phyloP scores from a whole-genome alignment of 2,329 filamentous ascomycete species.

The Alternaria sp. region DNA sequence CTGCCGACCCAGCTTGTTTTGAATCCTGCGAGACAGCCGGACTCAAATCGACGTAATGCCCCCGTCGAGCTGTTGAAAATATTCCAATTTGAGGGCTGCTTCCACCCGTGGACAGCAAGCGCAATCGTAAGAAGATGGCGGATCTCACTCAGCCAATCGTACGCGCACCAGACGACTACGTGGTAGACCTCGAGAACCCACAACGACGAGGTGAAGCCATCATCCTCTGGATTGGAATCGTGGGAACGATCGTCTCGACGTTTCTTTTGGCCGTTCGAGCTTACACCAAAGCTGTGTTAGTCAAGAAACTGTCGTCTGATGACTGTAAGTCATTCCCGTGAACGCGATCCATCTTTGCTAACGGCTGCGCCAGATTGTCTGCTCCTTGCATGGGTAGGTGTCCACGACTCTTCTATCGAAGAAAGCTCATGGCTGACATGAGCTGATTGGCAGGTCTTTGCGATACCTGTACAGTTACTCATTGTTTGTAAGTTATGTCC shows the following conservation, averaged over 20 bases:
- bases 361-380: neutral
- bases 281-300: conserved; percentile 31
- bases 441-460: neutral
- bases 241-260: conserved; percentile 25
- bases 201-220: conserved; percentile 10
- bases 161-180: conserved; percentile 29
- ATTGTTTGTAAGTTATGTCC: neutral
- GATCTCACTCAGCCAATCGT: conserved; percentile 15
- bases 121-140: neutral
- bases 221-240: conserved; percentile 24
- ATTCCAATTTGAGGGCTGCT: neutral
- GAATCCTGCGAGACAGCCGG: neutral
- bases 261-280: conserved; percentile 29
- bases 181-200: conserved; percentile 35
- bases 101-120: neutral
- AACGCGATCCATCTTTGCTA: neutral
- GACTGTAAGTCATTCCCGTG: conserved; percentile 23
- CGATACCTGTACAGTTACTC: neutral
- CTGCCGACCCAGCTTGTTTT: neutral
- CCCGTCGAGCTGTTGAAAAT: neutral
- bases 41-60: neutral
- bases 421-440: neutral
- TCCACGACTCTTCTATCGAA: neutral
- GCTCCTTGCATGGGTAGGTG: neutral
- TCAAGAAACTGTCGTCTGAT: conserved; percentile 26